These are phyloP conservation scores for Sergeia podlipaevii DNA, from an alignment of 208 protist species.

Conservation along the genomic window DNA sequence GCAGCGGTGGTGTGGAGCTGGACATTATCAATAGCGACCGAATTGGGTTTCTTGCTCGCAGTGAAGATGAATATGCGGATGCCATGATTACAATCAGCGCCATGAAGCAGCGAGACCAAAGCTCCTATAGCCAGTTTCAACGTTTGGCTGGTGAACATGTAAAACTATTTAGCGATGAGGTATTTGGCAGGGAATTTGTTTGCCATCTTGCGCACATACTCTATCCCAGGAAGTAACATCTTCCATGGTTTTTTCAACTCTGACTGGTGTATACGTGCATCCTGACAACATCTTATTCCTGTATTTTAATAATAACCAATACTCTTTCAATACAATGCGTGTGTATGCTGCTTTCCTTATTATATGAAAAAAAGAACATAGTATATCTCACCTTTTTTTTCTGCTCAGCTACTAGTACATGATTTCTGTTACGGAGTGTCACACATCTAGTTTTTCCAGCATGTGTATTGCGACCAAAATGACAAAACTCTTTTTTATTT, in stretches of 20 bases:
- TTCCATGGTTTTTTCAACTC: background rate
- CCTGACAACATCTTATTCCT: too few species aligned
- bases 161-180: slow-evolving; percentile 21
- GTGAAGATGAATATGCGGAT: slow-evolving; percentile 83
- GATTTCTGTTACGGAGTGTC: too few species aligned
- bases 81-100: slow-evolving; percentile 51
- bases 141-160: slow-evolving; percentile 25
- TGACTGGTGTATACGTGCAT: too few species aligned
- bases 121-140: slow-evolving; percentile 31
- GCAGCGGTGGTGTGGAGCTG: slow-evolving; percentile 90
- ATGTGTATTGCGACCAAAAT: too few species aligned
- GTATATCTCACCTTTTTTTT: too few species aligned
- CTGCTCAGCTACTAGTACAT: too few species aligned
- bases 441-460: too few species aligned
- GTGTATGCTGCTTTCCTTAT: too few species aligned
- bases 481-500: too few species aligned
- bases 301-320: too few species aligned
- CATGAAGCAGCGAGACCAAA: slow-evolving; percentile 21
- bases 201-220: slow-evolving; percentile 14
- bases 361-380: too few species aligned
- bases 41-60: slow-evolving; percentile 85
- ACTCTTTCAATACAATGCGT: too few species aligned
- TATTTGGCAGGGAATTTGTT: slow-evolving; percentile 24
- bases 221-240: slow-evolving; percentile 1
- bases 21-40: slow-evolving; percentile 89